Conservation (phyloP, 139 green algal genomes). For the Volvox africanus region DNA sequence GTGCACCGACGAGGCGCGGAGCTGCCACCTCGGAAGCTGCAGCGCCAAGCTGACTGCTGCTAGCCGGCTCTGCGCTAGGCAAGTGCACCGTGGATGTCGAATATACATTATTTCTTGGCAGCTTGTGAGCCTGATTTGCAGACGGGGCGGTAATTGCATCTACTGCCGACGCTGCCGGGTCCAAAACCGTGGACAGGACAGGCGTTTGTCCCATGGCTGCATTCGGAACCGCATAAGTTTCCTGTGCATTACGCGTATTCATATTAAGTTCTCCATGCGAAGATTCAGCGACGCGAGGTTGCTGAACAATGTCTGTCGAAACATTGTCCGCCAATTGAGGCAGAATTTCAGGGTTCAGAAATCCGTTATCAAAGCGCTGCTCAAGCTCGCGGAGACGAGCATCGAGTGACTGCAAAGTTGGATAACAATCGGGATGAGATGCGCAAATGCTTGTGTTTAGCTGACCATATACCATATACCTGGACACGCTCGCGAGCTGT, state of each 20-base stretch:
- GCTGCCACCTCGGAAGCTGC: neutral
- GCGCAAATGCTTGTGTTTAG: neutral
- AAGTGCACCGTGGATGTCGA: too few species aligned
- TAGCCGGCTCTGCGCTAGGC: too few species aligned
- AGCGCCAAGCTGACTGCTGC: neutral
- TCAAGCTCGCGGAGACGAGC: constrained; percentile 19
- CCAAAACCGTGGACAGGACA: too few species aligned
- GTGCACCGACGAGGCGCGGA: neutral
- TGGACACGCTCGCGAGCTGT: constrained; percentile 38
- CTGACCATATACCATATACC: neutral
- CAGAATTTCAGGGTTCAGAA: neutral
- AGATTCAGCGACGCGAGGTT: too few species aligned
- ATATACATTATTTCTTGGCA: too few species aligned
- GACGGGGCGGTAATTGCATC: too few species aligned
- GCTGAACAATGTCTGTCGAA: neutral
- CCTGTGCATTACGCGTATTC: too few species aligned
- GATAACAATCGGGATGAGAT: neutral
- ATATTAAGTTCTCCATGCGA: too few species aligned
- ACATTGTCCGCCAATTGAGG: neutral
- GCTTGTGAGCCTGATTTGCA: too few species aligned
- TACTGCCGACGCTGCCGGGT: too few species aligned
- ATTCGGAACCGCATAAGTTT: too few species aligned
- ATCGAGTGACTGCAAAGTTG: constrained; percentile 18
- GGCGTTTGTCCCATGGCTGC: too few species aligned
- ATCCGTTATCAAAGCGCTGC: neutral